Evolutionary conservation across 805 yeast species (phyloP).

Genomic region (Kazachstania taianensis): DNA sequence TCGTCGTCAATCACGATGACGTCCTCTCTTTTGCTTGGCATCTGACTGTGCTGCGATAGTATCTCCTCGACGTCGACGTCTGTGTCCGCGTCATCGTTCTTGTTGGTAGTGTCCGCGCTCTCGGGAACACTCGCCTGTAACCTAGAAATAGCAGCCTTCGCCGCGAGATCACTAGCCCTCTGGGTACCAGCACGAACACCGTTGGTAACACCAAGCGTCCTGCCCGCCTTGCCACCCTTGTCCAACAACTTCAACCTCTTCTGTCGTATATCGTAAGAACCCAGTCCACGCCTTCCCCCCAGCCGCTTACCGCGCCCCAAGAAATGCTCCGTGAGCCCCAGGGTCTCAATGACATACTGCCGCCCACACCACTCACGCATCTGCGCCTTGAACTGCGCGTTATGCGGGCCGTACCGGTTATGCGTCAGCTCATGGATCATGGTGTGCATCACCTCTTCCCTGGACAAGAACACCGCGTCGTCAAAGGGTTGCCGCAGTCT

Average conservation of each 20-base stretch:
- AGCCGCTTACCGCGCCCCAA: conserved; percentile 25
- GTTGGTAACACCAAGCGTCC: neutral
- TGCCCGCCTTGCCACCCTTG: conserved; percentile 1
- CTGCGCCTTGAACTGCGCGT: conserved; percentile 53
- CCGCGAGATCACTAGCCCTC: conserved; percentile 23
- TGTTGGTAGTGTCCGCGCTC: neutral
- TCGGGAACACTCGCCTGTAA: conserved; percentile 9
- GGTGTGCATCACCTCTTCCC: conserved; percentile 64
- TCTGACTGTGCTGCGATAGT: conserved; percentile 5
- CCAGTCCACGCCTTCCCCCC: conserved; percentile 8
- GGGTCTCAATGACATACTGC: conserved; percentile 30
- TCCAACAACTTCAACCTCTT: neutral
- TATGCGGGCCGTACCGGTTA: conserved; percentile 72
- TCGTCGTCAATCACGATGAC: conserved; percentile 12
- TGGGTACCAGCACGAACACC: neutral
- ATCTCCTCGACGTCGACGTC: conserved; percentile 9
- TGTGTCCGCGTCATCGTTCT: conserved; percentile 2
- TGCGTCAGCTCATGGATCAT: conserved; percentile 85
- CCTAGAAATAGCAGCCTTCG: conserved; percentile 25
- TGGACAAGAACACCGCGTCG: conserved; percentile 44
- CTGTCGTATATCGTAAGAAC: neutral
- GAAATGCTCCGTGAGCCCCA: conserved; percentile 23
- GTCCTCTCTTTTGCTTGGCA: conserved; percentile 13
- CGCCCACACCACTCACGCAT: conserved; percentile 52
- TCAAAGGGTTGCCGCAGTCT: conserved; percentile 55